Conservation (phyloP, 2,329 filamentous ascomycete genomes). For the Cryoendolithus antarcticus region DNA sequence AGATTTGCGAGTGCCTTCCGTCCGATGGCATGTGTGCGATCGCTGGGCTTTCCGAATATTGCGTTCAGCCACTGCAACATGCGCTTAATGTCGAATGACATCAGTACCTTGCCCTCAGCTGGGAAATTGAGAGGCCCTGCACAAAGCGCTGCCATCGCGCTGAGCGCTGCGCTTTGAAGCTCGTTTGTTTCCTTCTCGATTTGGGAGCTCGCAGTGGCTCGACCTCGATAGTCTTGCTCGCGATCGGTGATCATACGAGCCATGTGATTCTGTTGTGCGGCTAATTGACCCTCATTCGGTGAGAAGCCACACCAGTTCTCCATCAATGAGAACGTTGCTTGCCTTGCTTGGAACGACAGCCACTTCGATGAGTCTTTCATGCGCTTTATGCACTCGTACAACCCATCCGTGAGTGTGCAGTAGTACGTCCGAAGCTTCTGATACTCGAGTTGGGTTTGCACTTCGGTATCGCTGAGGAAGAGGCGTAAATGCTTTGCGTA, state of each 20-base stretch:
- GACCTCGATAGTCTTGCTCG: slow-evolving; percentile 60
- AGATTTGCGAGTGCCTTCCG: slow-evolving; percentile 79
- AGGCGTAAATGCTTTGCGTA: slow-evolving; percentile 89
- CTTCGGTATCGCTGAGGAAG: slow-evolving; percentile 87
- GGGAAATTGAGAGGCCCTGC: slow-evolving; percentile 70
- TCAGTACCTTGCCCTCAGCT: slow-evolving; percentile 72
- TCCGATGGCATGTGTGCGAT: slow-evolving; percentile 83
- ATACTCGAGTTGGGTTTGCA: slow-evolving; percentile 90
- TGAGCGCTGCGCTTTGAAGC: slow-evolving; percentile 76
- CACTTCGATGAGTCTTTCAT: slow-evolving; percentile 77
- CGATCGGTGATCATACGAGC: slow-evolving; percentile 71
- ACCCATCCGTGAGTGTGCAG: slow-evolving; percentile 81
- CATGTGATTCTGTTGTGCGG: slow-evolving; percentile 75
- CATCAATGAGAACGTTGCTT: slow-evolving; percentile 92
- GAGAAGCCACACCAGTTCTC: slow-evolving; percentile 99
- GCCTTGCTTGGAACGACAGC: slow-evolving; percentile 95
- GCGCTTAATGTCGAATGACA: slow-evolving; percentile 83
- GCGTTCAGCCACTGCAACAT: slow-evolving; percentile 94
- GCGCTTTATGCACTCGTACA: slow-evolving; percentile 83
- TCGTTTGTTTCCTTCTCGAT: slow-evolving; percentile 97
- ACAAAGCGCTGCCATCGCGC: slow-evolving; percentile 89
- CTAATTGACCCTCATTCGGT: slow-evolving; percentile 73
- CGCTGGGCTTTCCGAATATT: slow-evolving; percentile 84
- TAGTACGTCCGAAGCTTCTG: slow-evolving; percentile 86
- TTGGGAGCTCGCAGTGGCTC: slow-evolving; percentile 68